phyloP scores from a whole-genome alignment of 257 asterid species.

The Gentiana dahurica region DNA sequence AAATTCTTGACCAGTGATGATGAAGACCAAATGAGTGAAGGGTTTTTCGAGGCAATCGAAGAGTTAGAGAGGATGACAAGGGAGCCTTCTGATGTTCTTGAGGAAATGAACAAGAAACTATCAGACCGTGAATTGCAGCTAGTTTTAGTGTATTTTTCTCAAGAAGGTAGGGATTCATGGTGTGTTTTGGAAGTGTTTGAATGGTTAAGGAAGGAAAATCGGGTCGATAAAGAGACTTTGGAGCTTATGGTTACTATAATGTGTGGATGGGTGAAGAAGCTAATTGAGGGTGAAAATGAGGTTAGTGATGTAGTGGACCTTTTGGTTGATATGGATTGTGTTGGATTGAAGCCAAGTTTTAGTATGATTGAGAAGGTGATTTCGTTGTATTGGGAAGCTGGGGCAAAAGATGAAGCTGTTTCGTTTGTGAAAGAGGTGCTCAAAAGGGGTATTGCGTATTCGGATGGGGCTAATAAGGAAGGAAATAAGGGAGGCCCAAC shows the following conservation, averaged over 20 bases:
- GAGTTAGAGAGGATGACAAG: constrained; percentile 87
- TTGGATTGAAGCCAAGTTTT: constrained; percentile 68
- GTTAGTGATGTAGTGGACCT: constrained; percentile 78
- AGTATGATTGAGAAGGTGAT: constrained; percentile 92
- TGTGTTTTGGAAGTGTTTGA: constrained; percentile 93
- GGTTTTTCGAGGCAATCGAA: constrained; percentile 86
- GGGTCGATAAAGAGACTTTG: constrained; percentile 90
- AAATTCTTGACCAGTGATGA: constrained; percentile 65
- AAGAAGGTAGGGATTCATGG: constrained; percentile 98
- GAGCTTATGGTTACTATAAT: constrained; percentile 92
- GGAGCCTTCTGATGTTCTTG: constrained; percentile 92
- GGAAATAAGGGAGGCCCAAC: constrained; percentile 76
- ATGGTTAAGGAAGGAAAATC: constrained; percentile 92
- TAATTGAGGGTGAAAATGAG: constrained; percentile 55
- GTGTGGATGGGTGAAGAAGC: constrained; percentile 88
- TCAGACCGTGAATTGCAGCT: constrained; percentile 80
- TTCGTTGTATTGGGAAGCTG: constrained; percentile 81
- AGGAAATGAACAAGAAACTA: constrained; percentile 71
- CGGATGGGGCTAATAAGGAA: constrained; percentile 28
- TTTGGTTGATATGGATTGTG: constrained; percentile 93
- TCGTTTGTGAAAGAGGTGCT: constrained; percentile 74
- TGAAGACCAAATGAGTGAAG: constrained; percentile 82
- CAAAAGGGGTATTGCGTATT: constrained; percentile 45
- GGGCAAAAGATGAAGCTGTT: constrained; percentile 47
- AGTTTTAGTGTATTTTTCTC: constrained; percentile 82